Base-by-base conservation (phyloP, 768 basidiomycete genomes). In the Panaeolus papilionaceus region DNA sequence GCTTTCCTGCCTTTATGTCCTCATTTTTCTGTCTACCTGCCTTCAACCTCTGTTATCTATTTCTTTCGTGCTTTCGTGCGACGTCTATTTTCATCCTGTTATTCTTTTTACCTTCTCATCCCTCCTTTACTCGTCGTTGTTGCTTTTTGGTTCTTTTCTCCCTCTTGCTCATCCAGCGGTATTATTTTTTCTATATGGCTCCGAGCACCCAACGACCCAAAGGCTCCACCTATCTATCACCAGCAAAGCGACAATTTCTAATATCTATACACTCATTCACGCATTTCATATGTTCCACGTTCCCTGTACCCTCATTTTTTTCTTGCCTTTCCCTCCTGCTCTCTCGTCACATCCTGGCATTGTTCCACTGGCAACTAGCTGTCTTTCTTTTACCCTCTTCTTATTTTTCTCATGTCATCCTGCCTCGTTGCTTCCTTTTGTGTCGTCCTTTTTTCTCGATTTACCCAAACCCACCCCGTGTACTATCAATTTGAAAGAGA, bases 161-260 rank as follows among this genome's bases (percentile, higher is more conserved):
- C 9, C 47, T 26, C 47, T 51, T 58, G 54, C 54, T 58, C 54
- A 58, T 58, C 28, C 54, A 33, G 54, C 54, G 54, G 54, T 58
- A 58, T 58, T 58, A 58, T 58, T 58, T 58, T 58, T 49, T 49
- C 28, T 58, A 58, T 37, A 58, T 58, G 54, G 54, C 54, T 58
- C 54, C 28, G 54, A 58, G 54, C 54, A 58, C 47, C 47, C 47
- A 49, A 49, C 47, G 3, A 49, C 54, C 54, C 28, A 58, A 33
- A 58, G 28, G 28, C 54, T 33, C 47, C 23, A 23, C 23, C 20
- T 49, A 58, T 58, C 28, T 58, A 58, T 58, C 14, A 12, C 33
- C 54, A 33, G 16, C 3, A 26, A 28, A 58, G 20, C 28, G 2
- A 7, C 54, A 51, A 11, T 51, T 11, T 14, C 10, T 58, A 11